Evolutionary conservation across 2,329 filamentous ascomycete genomes (phyloP), one percentile per base, ranked within the genome.

Genomic region (Phyllosticta citriasiana): DNA sequence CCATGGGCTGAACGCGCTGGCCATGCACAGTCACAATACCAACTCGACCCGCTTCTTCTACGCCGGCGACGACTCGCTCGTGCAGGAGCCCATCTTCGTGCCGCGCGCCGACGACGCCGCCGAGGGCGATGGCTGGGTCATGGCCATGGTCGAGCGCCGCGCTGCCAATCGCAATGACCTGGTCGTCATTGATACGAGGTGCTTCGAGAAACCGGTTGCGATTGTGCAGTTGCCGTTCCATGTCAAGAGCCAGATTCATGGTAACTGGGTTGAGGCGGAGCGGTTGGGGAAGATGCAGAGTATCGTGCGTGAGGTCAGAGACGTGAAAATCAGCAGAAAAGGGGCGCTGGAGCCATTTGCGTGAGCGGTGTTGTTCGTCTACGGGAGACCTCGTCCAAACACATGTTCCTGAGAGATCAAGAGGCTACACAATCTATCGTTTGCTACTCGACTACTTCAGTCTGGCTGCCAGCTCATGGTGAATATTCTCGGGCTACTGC

Each of bases 81-180:
- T 80, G 62, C 79, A 82, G 64, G 80, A 82, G 65, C 80, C 80
- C 0, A 74, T 78, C 0, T 82, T 82, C 63, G 76, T 82, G 25
- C 79, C 79, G 2, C 68, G 71, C n/a, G 66, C 66, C 0, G 69
- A 73, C 3, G 71, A 72, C 30, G 74, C 72, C 1, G 68, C 61
- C 1, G 78, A 82, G 64, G 79, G 77, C 0, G 78, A 82, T 63
- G 79, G 80, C 1, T 81, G 78, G 63, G 65, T 80, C 25, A 71
- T 77, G 54, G 73, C 76, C n/a, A 71, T 79, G 57, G 68, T 78
- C 51, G 79, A 79, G 64, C 73, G 65, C 2, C 52, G 56, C 14
- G 57, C 50, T 1, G 56, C 53, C 2, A 70, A 71, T 50, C 63
- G 68, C 24, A 69, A 66, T 19, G 70, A 74, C 35, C 53, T 74